A percentile compares a stretch with the other conserved stretches of the same genome.
phyloP scores from a whole-genome alignment of 1,284 basidiomycete species.

The Rhodotorula glutinis region DNA sequence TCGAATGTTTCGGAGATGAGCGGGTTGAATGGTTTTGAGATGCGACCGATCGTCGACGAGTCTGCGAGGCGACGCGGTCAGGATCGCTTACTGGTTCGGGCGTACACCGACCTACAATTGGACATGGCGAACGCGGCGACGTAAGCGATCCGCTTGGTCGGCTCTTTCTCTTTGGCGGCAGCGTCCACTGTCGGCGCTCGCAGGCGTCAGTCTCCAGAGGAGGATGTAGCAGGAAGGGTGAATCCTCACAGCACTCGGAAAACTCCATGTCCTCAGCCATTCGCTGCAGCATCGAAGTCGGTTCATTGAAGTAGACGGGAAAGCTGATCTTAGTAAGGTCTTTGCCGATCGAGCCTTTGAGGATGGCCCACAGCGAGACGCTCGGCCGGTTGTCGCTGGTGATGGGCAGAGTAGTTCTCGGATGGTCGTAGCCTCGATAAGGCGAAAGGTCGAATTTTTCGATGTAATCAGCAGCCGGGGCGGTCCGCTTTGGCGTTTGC shows the following conservation, averaged over 20 bases:
- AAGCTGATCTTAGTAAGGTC: constrained; percentile 81
- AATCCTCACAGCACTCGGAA: constrained; percentile 74
- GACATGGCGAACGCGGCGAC: constrained; percentile 97
- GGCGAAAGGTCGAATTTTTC: constrained; percentile 53
- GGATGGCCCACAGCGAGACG: constrained; percentile 89
- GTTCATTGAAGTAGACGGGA: constrained; percentile 71
- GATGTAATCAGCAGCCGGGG: constrained; percentile 37
- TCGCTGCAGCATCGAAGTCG: constrained; percentile 80
- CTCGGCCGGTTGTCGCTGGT: constrained; percentile 77
- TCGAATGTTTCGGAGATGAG: constrained; percentile 93
- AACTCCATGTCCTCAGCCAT: constrained; percentile 70
- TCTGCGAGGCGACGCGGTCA: constrained; percentile 46
- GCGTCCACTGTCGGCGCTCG: constrained; percentile 63
- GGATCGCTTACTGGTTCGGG: background rate
- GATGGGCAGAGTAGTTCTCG: constrained; percentile 67
- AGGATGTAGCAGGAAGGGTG: background rate
- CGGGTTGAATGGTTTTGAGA: constrained; percentile 93
- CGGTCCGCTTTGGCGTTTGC: constrained; percentile 36
- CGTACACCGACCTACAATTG: constrained; percentile 56
- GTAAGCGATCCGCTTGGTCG: constrained; percentile 80
- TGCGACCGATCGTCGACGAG: constrained; percentile 82
- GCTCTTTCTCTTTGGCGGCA: constrained; percentile 72
- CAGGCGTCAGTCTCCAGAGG: background rate
- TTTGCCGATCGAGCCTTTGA: constrained; percentile 95
- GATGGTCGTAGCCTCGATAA: constrained; percentile 66